phyloP scores from a whole-genome alignment of 2,329 filamentous ascomycete genomes.

The Calonectria naviculata region DNA sequence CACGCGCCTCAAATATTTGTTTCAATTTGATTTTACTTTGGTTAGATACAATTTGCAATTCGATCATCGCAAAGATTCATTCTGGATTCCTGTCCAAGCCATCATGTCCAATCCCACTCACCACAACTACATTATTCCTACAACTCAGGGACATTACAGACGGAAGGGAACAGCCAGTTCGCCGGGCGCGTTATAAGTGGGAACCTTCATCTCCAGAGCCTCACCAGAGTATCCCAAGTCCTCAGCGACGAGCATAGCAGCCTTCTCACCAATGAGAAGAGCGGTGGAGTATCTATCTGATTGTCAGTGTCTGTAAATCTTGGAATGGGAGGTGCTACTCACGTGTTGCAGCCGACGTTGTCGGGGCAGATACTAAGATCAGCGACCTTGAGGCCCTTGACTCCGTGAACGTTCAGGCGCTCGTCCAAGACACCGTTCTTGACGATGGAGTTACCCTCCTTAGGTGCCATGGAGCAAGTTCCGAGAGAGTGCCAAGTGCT shows the following conservation, averaged over 20 bases:
- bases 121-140: background rate
- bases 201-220: constrained; percentile 82
- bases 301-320: constrained; percentile 22
- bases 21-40: constrained; percentile 1
- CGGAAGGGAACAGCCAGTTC: constrained; percentile 54
- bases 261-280: constrained; percentile 81
- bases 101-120: background rate
- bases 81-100: background rate
- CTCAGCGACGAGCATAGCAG: constrained; percentile 75
- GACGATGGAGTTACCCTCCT: constrained; percentile 81
- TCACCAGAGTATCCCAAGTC: constrained; percentile 79
- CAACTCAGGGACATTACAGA: constrained; percentile 42
- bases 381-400: constrained; percentile 81
- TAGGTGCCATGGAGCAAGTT: constrained; percentile 83
- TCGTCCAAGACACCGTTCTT: constrained; percentile 84
- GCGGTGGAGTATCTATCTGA: constrained; percentile 71
- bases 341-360: constrained; percentile 79
- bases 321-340: constrained; percentile 45
- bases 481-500: constrained; percentile 65
- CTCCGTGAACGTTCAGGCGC: constrained; percentile 81
- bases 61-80: background rate
- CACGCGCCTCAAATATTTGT: background rate
- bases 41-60: background rate
- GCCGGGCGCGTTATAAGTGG: constrained; percentile 69
- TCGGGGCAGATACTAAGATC: constrained; percentile 83